Evolutionary conservation across 2,329 filamentous ascomycete species (phyloP).

Genomic region (Fusarium robinianum): DNA sequence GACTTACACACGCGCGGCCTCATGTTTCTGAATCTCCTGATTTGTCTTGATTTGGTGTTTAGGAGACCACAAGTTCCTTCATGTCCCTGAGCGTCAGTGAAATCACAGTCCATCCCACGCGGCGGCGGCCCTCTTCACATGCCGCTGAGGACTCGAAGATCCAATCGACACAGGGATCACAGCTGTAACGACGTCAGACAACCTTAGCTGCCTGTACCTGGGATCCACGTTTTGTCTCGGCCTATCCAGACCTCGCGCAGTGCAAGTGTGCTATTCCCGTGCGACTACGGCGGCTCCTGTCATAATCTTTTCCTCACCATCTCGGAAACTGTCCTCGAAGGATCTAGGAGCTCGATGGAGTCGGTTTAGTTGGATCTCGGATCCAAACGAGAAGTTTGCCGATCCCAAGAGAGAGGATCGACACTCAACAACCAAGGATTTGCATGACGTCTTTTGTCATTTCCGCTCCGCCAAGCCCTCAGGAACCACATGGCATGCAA

Average conservation of each 20-base stretch:
- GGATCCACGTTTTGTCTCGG: conserved; percentile 11
- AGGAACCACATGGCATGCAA: conserved; percentile 4
- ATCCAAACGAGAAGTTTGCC: conserved; percentile 12
- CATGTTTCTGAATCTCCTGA: not conserved
- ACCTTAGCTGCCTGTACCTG: not conserved
- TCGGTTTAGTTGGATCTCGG: conserved; percentile 7
- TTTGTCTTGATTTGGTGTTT: too few relatives aligned
- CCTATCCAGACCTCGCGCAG: conserved; percentile 8
- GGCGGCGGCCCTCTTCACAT: conserved; percentile 11
- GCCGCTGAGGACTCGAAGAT: not conserved
- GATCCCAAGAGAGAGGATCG: conserved; percentile 23
- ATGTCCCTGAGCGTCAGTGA: not conserved
- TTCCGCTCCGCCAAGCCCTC: conserved; percentile 7
- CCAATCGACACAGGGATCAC: conserved; percentile 1
- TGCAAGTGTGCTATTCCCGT: conserved; percentile 7
- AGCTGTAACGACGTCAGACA: conserved; percentile 5
- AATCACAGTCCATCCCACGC: conserved; percentile 1
- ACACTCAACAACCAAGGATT: conserved; percentile 8
- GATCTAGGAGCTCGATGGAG: too few relatives aligned
- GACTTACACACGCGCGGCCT: conserved; percentile 7
- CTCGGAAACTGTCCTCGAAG: too few relatives aligned
- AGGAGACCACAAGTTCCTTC: too few relatives aligned
- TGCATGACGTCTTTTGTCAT: conserved; percentile 16
- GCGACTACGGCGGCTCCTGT: conserved; percentile 20
- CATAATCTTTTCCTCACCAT: conserved; percentile 2